These are phyloP conservation scores for Isatis tinctoria DNA, from an alignment of 345 rosid species.

Conservation along the genomic window DNA sequence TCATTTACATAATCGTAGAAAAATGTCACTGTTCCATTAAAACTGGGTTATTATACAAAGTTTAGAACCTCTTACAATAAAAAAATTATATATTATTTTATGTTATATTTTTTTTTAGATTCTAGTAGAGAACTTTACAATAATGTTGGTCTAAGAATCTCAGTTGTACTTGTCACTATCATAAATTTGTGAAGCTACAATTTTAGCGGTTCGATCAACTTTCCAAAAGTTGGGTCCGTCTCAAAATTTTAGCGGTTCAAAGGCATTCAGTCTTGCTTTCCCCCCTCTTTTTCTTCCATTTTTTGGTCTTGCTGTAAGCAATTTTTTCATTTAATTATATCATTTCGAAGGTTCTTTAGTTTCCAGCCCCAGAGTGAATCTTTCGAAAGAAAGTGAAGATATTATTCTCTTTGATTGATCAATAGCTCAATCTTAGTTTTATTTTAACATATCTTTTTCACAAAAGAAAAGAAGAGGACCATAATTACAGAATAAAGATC, in stretches of 20 bases:
- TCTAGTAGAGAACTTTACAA: too few species aligned
- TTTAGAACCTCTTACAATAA: too few species aligned
- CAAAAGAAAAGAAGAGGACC: not conserved
- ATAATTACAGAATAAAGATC: not conserved
- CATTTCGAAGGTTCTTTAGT: constrained; percentile 13
- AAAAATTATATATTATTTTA: too few species aligned
- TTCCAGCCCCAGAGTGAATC: constrained; percentile 5
- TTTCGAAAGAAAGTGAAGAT: constrained; percentile 22
- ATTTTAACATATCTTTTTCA: not conserved
- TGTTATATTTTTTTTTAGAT: too few species aligned
- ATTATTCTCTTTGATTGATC: constrained; percentile 25
- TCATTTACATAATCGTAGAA: not conserved
- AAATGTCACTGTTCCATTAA: not conserved
- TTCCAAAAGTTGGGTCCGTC: constrained; percentile 21
- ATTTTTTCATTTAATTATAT: constrained; percentile 1
- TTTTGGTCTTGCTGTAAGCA: constrained; percentile 3
- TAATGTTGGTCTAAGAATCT: too few species aligned
- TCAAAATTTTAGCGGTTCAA: constrained; percentile 26
- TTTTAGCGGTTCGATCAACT: not conserved
- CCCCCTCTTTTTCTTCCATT: not conserved
- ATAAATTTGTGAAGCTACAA: not conserved
- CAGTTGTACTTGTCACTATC: too few species aligned
- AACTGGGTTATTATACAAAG: too few species aligned
- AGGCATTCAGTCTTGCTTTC: constrained; percentile 15
- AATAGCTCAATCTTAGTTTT: constrained; percentile 3